A percentile compares a stretch with the other conserved stretches of the same genome.
Evolutionary conservation across 352 stramenopile species (phyloP).

Genomic region (Phytopythium helicoides): DNA sequence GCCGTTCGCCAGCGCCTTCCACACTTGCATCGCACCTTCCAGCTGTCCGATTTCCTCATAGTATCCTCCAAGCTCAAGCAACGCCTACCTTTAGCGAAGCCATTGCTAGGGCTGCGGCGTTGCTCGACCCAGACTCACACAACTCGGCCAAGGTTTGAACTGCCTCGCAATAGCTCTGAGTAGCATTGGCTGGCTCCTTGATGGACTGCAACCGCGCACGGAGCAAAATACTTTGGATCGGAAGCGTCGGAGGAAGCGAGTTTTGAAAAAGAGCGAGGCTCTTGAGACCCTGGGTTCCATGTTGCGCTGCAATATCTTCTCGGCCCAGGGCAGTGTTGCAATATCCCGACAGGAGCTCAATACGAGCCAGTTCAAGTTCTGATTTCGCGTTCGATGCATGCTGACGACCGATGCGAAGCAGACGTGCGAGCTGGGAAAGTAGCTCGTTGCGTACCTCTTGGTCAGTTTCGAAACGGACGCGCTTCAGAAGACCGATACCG

Average conservation of each 20-base stretch:
- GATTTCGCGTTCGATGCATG: not conserved
- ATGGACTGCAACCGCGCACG: conserved; percentile 46
- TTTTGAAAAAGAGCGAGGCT: conserved; percentile 12
- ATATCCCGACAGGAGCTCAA: conserved; percentile 41
- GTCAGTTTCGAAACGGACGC: conserved; percentile 13
- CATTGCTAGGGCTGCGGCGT: not conserved
- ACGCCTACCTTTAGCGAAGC: conserved; percentile 26
- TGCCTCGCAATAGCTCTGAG: conserved; percentile 30
- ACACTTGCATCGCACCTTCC: conserved; percentile 60
- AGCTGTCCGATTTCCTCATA: conserved; percentile 45
- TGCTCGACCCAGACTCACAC: not conserved
- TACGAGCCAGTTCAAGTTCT: conserved; percentile 22
- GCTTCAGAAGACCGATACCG: conserved; percentile 48
- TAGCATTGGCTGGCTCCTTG: conserved; percentile 13
- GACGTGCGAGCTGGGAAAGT: conserved; percentile 20
- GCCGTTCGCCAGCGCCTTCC: conserved; percentile 42
- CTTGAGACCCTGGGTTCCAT: conserved; percentile 19
- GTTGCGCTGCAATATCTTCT: conserved; percentile 13
- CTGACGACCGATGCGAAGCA: conserved; percentile 34
- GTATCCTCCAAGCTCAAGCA: conserved; percentile 54
- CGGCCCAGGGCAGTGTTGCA: conserved; percentile 31
- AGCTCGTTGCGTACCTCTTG: conserved; percentile 8
- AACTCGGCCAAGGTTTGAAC: conserved; percentile 8
- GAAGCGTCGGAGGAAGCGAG: conserved; percentile 4
- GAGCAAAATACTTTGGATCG: conserved; percentile 25